Conservation (phyloP, 2,329 filamentous ascomycete genomes). For the Colletotrichum tropicicola region DNA sequence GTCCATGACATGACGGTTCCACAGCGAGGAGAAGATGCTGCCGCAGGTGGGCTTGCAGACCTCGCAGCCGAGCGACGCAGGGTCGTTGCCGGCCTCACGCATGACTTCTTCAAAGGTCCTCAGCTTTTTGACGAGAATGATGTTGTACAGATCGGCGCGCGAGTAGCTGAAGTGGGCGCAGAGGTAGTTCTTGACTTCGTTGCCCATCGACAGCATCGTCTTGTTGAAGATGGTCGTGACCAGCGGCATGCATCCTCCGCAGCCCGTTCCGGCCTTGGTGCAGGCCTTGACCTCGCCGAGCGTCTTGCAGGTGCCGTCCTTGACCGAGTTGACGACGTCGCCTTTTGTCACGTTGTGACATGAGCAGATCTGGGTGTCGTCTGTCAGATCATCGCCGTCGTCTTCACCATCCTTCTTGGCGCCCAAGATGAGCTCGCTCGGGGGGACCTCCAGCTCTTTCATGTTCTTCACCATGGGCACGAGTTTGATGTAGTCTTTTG, state of each 20-base stretch:
- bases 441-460: conserved; percentile 80
- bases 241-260: conserved; percentile 89
- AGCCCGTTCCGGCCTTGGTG: conserved; percentile 92
- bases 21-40: conserved; percentile 83
- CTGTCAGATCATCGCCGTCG: conserved; percentile 78
- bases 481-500: conserved; percentile 87
- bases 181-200: conserved; percentile 86
- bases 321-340: conserved; percentile 76
- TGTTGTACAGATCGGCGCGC: conserved; percentile 89
- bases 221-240: conserved; percentile 91
- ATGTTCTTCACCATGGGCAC: conserved; percentile 88
- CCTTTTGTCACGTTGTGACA: conserved; percentile 94
- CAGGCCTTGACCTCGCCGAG: conserved; percentile 86
- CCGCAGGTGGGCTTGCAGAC: conserved; percentile 85
- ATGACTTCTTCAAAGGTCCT: conserved; percentile 80
- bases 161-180: conserved; percentile 87
- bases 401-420: conserved; percentile 79
- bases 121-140: conserved; percentile 83
- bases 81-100: conserved; percentile 77
- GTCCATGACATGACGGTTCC: conserved; percentile 85
- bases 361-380: conserved; percentile 90
- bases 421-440: conserved; percentile 85
- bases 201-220: conserved; percentile 84
- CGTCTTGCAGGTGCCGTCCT: conserved; percentile 82
- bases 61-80: conserved; percentile 82